Evolutionary conservation across 306 rosid species (phyloP).

Genomic region (Coriaria nepalensis): DNA sequence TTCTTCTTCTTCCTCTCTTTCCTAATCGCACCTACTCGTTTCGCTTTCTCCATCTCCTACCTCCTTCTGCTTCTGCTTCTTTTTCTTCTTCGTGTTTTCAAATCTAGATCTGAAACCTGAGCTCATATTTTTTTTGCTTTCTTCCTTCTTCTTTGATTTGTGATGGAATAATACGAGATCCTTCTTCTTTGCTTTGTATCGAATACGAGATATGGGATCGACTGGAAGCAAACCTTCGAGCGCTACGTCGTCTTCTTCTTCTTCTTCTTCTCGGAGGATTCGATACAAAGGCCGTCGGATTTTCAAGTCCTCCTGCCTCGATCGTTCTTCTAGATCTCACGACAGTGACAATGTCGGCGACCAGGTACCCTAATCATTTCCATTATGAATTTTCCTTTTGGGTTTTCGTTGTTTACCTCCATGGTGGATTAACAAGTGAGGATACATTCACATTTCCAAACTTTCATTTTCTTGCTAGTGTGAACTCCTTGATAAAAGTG

Average conservation of each 20-base stretch:
- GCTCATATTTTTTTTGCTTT: background rate
- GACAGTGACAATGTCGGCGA: slow-evolving; percentile 56
- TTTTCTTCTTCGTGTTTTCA: background rate
- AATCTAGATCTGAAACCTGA: slow-evolving; percentile 1
- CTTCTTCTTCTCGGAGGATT: slow-evolving; percentile 23
- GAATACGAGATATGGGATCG: slow-evolving; percentile 54
- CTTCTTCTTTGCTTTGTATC: too few relatives aligned
- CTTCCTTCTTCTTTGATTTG: background rate
- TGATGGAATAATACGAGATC: slow-evolving; percentile 7
- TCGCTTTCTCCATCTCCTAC: background rate
- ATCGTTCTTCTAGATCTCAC: slow-evolving; percentile 68
- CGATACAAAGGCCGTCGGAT: slow-evolving; percentile 38
- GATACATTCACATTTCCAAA: too few relatives aligned
- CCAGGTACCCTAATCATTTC: slow-evolving; percentile 25
- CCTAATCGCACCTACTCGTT: background rate
- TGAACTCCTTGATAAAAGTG: background rate
- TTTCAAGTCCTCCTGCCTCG: slow-evolving; percentile 60
- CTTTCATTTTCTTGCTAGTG: background rate
- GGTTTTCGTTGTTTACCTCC: background rate
- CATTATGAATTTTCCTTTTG: background rate
- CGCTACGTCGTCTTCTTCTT: slow-evolving; percentile 27
- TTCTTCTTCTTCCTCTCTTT: slow-evolving; percentile 2
- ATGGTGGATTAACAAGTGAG: background rate
- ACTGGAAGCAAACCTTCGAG: slow-evolving; percentile 53
- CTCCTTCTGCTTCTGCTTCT: background rate